Conservation (phyloP, 495 filamentous ascomycete genomes). For the Annulohypoxylon moriforme region DNA sequence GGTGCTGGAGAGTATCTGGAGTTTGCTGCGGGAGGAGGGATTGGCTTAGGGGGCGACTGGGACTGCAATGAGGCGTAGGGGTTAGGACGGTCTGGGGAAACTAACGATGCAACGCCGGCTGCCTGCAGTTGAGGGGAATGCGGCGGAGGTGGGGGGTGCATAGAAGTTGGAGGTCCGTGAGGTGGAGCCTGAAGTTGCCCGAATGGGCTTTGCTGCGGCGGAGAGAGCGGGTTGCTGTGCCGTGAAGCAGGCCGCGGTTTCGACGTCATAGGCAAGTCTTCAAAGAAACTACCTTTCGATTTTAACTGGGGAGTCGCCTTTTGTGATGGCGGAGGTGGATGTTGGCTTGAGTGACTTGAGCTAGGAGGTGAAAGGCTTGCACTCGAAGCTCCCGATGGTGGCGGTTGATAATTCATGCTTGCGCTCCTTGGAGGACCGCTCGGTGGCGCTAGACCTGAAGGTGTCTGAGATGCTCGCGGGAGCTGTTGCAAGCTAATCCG, state of each 20-base stretch:
- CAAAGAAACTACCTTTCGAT: conserved; percentile 76
- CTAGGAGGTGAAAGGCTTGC: conserved; percentile 50
- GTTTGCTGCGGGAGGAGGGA: conserved; percentile 50
- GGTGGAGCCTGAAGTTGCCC: conserved; percentile 46
- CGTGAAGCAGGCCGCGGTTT: conserved; percentile 66
- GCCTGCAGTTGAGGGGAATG: conserved; percentile 44
- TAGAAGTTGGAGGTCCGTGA: conserved; percentile 47
- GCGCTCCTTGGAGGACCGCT: conserved; percentile 67
- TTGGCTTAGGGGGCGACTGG: conserved; percentile 53
- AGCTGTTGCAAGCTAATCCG: conserved; percentile 59
- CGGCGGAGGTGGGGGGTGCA: conserved; percentile 47
- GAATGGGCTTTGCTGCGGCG: conserved; percentile 52
- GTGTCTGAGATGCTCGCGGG: conserved; percentile 46
- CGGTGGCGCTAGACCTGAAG: conserved; percentile 52
- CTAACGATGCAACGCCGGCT: conserved; percentile 52
- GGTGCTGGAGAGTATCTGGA: conserved; percentile 73
- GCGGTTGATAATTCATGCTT: conserved; percentile 65
- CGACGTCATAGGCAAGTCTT: conserved; percentile 79
- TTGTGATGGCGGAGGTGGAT: conserved; percentile 38
- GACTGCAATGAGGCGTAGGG: conserved; percentile 68
- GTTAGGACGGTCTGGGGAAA: conserved; percentile 68
- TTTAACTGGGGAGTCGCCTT: conserved; percentile 50
- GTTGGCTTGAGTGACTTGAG: conserved; percentile 51
- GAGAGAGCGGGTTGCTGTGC: conserved; percentile 53
- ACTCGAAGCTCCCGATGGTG: conserved; percentile 48